Percentiles rank a stretch among this genome's conserved stretches.
These are phyloP conservation scores for Spironucleus salmonicida DNA, from an alignment of 208 protist genomes.

Conservation along the genomic window DNA sequence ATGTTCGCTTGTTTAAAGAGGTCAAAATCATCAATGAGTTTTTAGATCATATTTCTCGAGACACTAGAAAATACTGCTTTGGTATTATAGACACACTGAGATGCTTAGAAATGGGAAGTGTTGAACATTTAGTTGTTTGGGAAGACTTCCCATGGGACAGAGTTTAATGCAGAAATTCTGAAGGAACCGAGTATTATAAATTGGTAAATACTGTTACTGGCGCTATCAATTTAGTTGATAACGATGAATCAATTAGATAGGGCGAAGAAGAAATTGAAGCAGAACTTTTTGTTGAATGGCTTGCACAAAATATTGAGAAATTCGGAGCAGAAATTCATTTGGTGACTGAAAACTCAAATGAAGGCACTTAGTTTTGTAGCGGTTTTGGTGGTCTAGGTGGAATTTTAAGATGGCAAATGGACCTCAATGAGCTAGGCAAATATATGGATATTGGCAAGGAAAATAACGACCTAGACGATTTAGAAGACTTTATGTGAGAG, in stretches of 20 bases:
- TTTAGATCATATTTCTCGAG: conserved; percentile 88
- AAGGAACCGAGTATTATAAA: no score
- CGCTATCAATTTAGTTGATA: conserved; percentile 40
- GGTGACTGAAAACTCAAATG: conserved; percentile 63
- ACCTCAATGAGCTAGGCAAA: neutral
- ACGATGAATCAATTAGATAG: conserved; percentile 40
- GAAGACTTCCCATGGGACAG: conserved; percentile 53
- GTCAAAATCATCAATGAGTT: conserved; percentile 92
- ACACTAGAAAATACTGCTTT: conserved; percentile 86
- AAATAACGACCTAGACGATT: conserved; percentile 20
- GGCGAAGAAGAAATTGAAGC: conserved; percentile 61
- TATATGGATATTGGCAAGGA: conserved; percentile 3
- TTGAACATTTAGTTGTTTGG: conserved; percentile 93
- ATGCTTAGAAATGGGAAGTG: conserved; percentile 82
- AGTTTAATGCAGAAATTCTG: conserved; percentile 58
- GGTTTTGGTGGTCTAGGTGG: conserved; percentile 90
- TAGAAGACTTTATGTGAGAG: conserved; percentile 32
- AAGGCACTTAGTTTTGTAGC: conserved; percentile 85
- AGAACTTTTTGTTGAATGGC: conserved; percentile 85
- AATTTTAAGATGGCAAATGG: conserved; percentile 36
- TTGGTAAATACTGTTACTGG: conserved; percentile 57
- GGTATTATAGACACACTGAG: conserved; percentile 77
- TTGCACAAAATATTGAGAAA: conserved; percentile 85
- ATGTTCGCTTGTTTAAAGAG: conserved; percentile 97
- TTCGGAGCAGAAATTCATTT: conserved; percentile 69